Base-by-base conservation (phyloP, 345 rosid genomes). In the Lepidium africanum region DNA sequence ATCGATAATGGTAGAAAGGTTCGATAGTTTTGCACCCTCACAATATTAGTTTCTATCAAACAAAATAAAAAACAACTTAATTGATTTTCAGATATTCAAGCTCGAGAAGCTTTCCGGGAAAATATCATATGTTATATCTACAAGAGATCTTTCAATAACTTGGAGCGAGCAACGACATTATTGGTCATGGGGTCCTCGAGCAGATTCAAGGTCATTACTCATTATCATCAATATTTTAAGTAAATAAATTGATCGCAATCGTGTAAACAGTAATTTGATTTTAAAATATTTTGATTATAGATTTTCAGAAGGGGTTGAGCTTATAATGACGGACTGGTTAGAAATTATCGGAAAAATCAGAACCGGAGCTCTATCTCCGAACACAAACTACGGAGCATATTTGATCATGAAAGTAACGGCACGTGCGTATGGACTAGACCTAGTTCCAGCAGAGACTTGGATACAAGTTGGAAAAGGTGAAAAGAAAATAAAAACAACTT, bases 131-230 rank as follows among this genome's bases (percentile, higher is more conserved):
- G 6, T 85, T 50, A 16, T 92, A 21, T 90, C 96, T 3, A 84
- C 98, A 9, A 87, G 87, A 72, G 86, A 85, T 62, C 88, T 90
- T 75, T 74, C 82, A 0, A 90, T 92, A 51, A 75, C 87, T 4
- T 77, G 88, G 91, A 79, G 92, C 63, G 46, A 72, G 32, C 79
- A 83, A 51, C 81, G 91, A 6, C 66, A 65, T 73, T 67, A 78
- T 38, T 92, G 96, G 98, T 30, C 35, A 9, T 92, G 96, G 96
- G 65, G 43, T 9, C 78, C 72, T 14, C 54, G 56, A 14, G 71
- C 88, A 39, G 78, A 81, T 59, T 90, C 96, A 55, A 86, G 91
- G 96, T 86, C 55, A 3, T 7, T 59, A 30, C 11, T 86, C 55
- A 2, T 8, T 23, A 14, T n/a, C 12, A 14, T 32, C 27, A 13